phyloP scores from a whole-genome alignment of 1,139 yeast species.

The Schizosaccharomyces versatilis region DNA sequence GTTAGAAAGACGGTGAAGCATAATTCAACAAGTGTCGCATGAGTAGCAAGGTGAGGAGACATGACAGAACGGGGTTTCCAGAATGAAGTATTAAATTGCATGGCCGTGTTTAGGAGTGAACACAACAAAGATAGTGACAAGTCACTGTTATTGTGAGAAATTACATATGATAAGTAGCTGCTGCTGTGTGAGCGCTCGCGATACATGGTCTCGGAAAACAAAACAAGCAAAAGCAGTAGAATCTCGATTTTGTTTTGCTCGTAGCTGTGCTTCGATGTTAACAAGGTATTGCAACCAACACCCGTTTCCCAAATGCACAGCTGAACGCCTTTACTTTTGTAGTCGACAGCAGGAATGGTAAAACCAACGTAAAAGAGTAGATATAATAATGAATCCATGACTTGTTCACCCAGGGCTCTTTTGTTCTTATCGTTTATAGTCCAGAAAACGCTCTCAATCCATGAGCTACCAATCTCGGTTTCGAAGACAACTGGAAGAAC shows the following conservation, averaged over 20 bases:
- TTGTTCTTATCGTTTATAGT: slow-evolving; percentile 3
- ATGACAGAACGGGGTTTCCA: slow-evolving; percentile 21
- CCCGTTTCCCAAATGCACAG: slow-evolving; percentile 39
- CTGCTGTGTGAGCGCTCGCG: slow-evolving; percentile 13
- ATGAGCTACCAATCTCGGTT: slow-evolving; percentile 21
- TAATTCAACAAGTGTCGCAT: slow-evolving; percentile 21
- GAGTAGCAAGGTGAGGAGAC: slow-evolving; percentile 19
- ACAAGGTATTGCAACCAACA: slow-evolving; percentile 33
- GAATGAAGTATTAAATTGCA: slow-evolving; percentile 13
- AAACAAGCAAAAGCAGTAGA: slow-evolving; percentile 35
- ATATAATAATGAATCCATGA: slow-evolving; percentile 28
- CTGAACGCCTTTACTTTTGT: slow-evolving; percentile 11
- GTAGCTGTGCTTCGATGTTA: slow-evolving; percentile 23
- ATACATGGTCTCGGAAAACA: slow-evolving; percentile 48
- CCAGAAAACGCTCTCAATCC: slow-evolving; percentile 28
- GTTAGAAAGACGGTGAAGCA: neutral
- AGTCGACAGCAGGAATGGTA: slow-evolving; percentile 24
- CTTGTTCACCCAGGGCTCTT: slow-evolving; percentile 28
- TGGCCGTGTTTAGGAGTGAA: slow-evolving; percentile 38
- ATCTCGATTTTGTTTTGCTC: slow-evolving; percentile 52
- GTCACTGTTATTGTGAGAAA: slow-evolving; percentile 31
- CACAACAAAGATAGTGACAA: slow-evolving; percentile 33
- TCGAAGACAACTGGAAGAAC: slow-evolving; percentile 49
- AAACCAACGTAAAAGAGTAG: slow-evolving; percentile 41
- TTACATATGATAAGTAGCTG: slow-evolving; percentile 33